phyloP scores from a whole-genome alignment of 2,329 filamentous ascomycete species.

The Leptographium lundbergii region DNA sequence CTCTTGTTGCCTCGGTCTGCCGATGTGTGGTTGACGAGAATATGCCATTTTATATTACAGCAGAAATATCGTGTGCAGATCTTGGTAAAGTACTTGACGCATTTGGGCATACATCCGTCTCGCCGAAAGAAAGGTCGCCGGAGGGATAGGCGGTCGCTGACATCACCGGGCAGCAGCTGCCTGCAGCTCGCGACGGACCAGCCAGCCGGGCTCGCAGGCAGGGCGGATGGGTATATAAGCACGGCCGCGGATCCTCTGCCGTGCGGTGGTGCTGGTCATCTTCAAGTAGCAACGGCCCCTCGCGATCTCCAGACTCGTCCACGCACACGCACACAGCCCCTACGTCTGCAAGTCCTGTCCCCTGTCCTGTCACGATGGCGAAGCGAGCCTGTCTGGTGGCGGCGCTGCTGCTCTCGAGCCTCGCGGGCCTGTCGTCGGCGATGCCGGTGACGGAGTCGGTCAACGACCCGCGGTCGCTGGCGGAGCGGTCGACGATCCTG shows the following conservation, averaged over 20 bases:
- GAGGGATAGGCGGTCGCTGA: neutral
- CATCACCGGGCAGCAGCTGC: neutral
- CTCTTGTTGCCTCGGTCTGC: neutral
- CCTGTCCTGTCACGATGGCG: neutral
- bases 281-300: too few species aligned
- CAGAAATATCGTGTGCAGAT: neutral
- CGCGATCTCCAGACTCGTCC: neutral
- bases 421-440: neutral
- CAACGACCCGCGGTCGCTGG: neutral
- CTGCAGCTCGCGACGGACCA: neutral
- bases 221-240: neutral
- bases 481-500: neutral
- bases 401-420: neutral
- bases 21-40: too few species aligned
- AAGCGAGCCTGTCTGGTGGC: neutral
- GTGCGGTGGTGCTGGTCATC: too few species aligned
- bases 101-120: neutral
- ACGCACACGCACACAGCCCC: neutral
- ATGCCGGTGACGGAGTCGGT: neutral
- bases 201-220: too few species aligned
- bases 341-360: neutral
- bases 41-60: neutral
- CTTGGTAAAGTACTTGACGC: neutral
- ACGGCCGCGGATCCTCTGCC: neutral
- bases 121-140: neutral